phyloP scores from a whole-genome alignment of 352 stramenopile species.

The Phytopythium sindhum region DNA sequence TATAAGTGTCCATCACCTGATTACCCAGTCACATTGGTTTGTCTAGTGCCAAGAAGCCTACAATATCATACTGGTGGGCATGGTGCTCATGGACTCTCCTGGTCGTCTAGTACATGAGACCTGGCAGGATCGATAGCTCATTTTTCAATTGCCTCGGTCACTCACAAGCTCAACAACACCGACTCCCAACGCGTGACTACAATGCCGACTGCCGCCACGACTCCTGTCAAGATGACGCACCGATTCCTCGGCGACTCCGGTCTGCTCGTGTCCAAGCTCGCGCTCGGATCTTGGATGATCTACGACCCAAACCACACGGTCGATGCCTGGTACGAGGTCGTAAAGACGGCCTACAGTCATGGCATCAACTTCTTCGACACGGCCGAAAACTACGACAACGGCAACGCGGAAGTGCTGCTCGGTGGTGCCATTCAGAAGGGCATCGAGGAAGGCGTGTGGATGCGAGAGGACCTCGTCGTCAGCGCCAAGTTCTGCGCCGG shows the following conservation, averaged over 20 bases:
- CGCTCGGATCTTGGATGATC: conserved; percentile 26
- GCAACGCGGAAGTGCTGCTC: conserved; percentile 30
- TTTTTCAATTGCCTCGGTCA: too few relatives aligned
- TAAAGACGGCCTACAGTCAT: conserved; percentile 25
- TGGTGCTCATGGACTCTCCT: too few relatives aligned
- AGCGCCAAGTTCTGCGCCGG: conserved; percentile 44
- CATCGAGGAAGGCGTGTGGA: conserved; percentile 23
- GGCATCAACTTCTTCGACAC: conserved; percentile 51
- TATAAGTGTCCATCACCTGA: too few relatives aligned
- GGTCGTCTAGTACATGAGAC: too few relatives aligned
- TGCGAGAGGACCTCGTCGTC: conserved; percentile 41
- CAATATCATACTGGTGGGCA: too few relatives aligned
- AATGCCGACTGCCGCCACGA: too few relatives aligned
- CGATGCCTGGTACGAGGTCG: conserved; percentile 30
- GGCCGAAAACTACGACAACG: conserved; percentile 34
- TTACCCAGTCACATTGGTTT: too few relatives aligned
- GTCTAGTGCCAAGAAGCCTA: too few relatives aligned
- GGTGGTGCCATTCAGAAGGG: conserved; percentile 36
- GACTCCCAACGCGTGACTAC: too few relatives aligned
- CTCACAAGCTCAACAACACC: too few relatives aligned
- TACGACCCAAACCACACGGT: conserved; percentile 13
- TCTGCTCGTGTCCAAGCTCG: conserved; percentile 1
- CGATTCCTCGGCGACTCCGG: conserved; percentile 29
- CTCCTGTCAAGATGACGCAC: conserved; percentile 36
- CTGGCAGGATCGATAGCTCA: too few relatives aligned